Evolutionary conservation across 441 rosid species (phyloP), one percentile per base, ranked within the genome.

Genomic region (Croton laevigatus): DNA sequence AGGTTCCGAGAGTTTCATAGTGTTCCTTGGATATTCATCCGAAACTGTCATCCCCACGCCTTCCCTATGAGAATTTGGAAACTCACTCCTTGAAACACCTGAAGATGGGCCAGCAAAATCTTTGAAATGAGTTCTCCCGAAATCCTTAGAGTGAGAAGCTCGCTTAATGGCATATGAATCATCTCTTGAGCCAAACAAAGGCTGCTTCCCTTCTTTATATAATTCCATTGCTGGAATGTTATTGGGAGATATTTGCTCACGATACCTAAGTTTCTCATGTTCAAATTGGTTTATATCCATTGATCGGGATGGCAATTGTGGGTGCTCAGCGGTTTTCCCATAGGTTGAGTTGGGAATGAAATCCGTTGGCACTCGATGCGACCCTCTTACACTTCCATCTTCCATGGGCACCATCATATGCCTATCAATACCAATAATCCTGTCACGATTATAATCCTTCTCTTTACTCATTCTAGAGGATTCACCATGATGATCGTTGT

Each of bases 101-200:
- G 80, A 72, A 66, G 88, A 81, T 55, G 85, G 45, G 55, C 82
- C 74, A 45, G 72, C 71, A 76, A 73, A 76, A 69, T 85, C 77
- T 61, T 74, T 73, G 65, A 53, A 68, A 22, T 75, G 79, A 42
- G 73, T 37, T 53, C 71, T 68, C 59, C 70, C 79, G 36, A 75
- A 75, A 73, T 77, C 73, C 66, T 78, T 81, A 44, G 81, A 66
- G 23, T 78, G 78, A 65, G 84, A 77, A 37, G 75, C 59, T 68
- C 78, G 79, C 61, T 57, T 69, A 49, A 48, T 60, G 36, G 59
- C 60, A 48, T 77, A 78, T 51, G 81, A 55, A 73, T 45, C 75
- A 77, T 81, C 74, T 55, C 81, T 78, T 9, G 88, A 68, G 53
- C 58, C 73, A 69, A 67, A 66, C 34, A 73, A 44, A 12, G 78